These are phyloP conservation scores for Musa troglodytarum DNA, from an alignment of 176 grass and related monocot species.

Conservation along the genomic window DNA sequence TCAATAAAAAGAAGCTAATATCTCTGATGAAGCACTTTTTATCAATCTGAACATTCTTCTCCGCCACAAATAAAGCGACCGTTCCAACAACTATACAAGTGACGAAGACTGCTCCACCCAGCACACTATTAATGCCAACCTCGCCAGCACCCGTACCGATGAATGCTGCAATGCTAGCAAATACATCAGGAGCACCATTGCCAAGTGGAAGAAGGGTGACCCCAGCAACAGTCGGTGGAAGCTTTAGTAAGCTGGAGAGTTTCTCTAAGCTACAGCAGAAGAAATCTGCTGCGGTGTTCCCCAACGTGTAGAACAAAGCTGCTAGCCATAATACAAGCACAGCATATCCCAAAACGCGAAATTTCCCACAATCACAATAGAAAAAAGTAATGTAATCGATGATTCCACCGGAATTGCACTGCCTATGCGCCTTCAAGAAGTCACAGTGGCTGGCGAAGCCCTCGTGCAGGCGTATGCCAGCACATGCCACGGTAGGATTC, in stretches of 20 bases:
- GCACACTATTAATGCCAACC: constrained; percentile 83
- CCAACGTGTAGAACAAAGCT: constrained; percentile 83
- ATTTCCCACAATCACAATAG: constrained; percentile 67
- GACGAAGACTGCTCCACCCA: constrained; percentile 92
- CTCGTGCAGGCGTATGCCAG: constrained; percentile 44
- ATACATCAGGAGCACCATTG: constrained; percentile 94
- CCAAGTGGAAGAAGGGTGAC: constrained; percentile 87
- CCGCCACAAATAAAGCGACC: constrained; percentile 58
- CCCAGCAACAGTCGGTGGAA: constrained; percentile 78
- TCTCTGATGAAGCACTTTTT: constrained; percentile 80
- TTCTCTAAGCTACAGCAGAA: constrained; percentile 98
- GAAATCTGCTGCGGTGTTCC: constrained; percentile 90
- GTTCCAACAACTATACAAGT: constrained; percentile 84
- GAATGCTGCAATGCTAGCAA: constrained; percentile 86
- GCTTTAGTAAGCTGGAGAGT: constrained; percentile 62
- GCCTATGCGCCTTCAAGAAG: constrained; percentile 60
- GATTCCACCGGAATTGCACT: constrained; percentile 68
- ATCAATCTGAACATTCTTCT: constrained; percentile 96
- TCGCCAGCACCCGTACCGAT: constrained; percentile 74
- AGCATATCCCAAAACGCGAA: constrained; percentile 52
- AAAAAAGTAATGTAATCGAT: constrained; percentile 79
- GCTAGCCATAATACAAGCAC: constrained; percentile 58
- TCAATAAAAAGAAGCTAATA: constrained; percentile 77
- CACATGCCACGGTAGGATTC: constrained; percentile 53
- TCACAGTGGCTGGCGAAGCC: constrained; percentile 68